phyloP scores from a whole-genome alignment of 2,329 filamentous ascomycete genomes.

The Hirsutella thompsonii region DNA sequence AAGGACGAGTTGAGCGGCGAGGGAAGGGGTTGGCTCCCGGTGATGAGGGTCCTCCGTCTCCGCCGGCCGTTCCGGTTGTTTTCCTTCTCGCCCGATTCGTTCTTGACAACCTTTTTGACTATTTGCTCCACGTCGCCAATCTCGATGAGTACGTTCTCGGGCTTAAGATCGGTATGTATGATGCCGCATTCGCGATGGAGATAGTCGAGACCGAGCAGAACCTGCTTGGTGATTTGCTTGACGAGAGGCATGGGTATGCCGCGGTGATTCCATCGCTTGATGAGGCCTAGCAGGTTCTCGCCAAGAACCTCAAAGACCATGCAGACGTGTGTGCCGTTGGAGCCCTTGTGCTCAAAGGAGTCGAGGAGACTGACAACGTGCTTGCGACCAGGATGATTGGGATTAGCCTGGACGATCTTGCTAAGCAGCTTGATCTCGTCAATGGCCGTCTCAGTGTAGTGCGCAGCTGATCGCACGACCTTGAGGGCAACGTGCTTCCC shows the following conservation, averaged over 20 bases:
- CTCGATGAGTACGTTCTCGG: conserved; percentile 96
- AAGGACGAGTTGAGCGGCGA: conserved; percentile 91
- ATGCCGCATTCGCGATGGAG: conserved; percentile 96
- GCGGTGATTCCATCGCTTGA: conserved; percentile 97
- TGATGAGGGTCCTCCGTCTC: conserved; percentile 85
- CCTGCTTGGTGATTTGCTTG: conserved; percentile 98
- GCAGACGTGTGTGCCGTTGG: conserved; percentile 91
- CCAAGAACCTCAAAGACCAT: conserved; percentile 99
- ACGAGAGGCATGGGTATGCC: conserved; percentile 94
- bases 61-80: conserved; percentile 85
- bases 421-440: conserved; percentile 98
- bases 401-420: conserved; percentile 91
- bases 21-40: conserved; percentile 88
- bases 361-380: conserved; percentile 94
- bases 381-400: conserved; percentile 82
- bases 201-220: conserved; percentile 88
- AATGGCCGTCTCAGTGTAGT: conserved; percentile 97
- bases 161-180: conserved; percentile 95
- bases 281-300: conserved; percentile 85
- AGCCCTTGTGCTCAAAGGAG: conserved; percentile 95
- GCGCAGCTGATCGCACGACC: conserved; percentile 90
- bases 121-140: conserved; percentile 99
- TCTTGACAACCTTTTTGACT: conserved; percentile 90
- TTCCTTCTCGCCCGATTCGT: conserved; percentile 61
- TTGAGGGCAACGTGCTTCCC: conserved; percentile 95